phyloP scores from a whole-genome alignment of 257 asterid genomes.

The Parsonsia alboflavescens region DNA sequence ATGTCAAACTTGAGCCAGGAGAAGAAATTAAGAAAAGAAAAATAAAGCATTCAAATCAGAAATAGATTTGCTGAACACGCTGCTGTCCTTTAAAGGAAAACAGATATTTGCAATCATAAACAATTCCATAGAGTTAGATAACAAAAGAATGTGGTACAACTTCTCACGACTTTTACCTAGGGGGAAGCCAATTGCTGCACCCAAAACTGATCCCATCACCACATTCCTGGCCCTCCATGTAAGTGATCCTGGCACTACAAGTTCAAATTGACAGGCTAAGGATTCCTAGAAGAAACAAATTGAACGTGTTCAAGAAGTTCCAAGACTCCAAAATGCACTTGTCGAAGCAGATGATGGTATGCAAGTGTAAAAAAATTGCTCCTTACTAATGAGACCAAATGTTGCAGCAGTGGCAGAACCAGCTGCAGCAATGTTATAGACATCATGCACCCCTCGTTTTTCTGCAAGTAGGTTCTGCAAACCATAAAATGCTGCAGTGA shows the following conservation, averaged over 20 bases:
- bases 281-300: background rate
- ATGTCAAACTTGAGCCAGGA: background rate
- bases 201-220: slow-evolving; percentile 82
- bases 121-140: background rate
- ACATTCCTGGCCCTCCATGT: slow-evolving; percentile 85
- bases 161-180: slow-evolving; percentile 48
- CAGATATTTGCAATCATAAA: background rate
- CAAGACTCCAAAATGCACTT: background rate
- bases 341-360: background rate
- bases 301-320: background rate
- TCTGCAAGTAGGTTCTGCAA: slow-evolving; percentile 84
- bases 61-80: background rate
- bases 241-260: slow-evolving; percentile 88
- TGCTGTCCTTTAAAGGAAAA: background rate
- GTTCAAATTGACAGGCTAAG: slow-evolving; percentile 13
- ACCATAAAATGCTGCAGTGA: slow-evolving; percentile 80
- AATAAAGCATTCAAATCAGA: background rate
- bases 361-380: background rate
- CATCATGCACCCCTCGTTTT: slow-evolving; percentile 83
- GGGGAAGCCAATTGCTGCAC: slow-evolving; percentile 89
- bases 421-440: slow-evolving; percentile 83
- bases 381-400: slow-evolving; percentile 83
- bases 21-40: background rate
- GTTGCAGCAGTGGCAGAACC: slow-evolving; percentile 96
- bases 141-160: background rate